Percentiles rank a stretch among this genome's conserved stretches.
These are phyloP conservation scores for Ceriops decandra DNA, from an alignment of 345 rosid genomes.

Conservation along the genomic window DNA sequence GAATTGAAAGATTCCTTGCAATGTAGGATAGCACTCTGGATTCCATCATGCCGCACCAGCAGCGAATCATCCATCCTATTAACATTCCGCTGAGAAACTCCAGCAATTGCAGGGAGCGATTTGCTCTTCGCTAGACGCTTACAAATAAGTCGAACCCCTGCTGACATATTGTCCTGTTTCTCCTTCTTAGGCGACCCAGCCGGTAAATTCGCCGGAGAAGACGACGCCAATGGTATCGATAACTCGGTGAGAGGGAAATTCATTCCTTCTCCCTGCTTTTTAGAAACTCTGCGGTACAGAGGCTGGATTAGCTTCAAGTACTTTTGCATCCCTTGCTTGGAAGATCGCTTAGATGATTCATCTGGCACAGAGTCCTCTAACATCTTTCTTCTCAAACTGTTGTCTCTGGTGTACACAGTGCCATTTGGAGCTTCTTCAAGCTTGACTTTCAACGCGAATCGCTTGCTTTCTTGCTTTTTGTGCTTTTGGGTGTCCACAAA, in stretches of 20 bases:
- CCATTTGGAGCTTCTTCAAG: conserved; percentile 31
- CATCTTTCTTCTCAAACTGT: conserved; percentile 31
- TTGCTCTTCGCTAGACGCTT: conserved; percentile 36
- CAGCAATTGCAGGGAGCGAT: conserved; percentile 8
- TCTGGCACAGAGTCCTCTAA: conserved; percentile 8
- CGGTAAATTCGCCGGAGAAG: conserved; percentile 38
- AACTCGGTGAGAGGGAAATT: conserved; percentile 23
- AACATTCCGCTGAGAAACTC: not conserved
- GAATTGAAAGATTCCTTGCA: conserved; percentile 34
- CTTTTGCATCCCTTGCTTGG: conserved; percentile 20
- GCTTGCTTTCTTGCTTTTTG: conserved; percentile 27
- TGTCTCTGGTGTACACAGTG: conserved; percentile 29
- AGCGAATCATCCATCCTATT: conserved; percentile 24
- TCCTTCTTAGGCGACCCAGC: conserved; percentile 24
- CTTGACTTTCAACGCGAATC: conserved; percentile 40
- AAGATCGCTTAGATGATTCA: conserved; percentile 19
- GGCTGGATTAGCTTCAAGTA: conserved; percentile 30
- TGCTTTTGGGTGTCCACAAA: conserved; percentile 14
- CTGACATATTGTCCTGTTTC: conserved; percentile 17
- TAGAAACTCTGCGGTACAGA: conserved; percentile 29
- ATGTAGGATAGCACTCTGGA: conserved; percentile 33
- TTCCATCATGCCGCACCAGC: conserved; percentile 26
- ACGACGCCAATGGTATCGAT: conserved; percentile 31
- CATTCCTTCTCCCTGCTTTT: conserved; percentile 32
- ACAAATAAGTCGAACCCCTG: conserved; percentile 26